phyloP scores from a whole-genome alignment of 768 basidiomycete species.

The Cyclocybe aegerita region DNA sequence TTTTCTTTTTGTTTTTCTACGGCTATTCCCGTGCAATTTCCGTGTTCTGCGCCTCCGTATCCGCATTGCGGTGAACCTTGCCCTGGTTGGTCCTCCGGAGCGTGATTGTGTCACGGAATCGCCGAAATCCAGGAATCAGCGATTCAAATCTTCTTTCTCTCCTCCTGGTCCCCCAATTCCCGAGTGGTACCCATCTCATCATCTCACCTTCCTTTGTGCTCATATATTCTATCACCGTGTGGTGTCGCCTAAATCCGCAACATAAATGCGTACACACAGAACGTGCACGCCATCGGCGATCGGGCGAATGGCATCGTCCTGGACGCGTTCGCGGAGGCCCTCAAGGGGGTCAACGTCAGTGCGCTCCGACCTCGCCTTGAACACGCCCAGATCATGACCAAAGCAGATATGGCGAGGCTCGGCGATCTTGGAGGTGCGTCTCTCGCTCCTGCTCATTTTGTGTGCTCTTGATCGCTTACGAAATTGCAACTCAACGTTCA shows the following conservation, averaged over 20 bases:
- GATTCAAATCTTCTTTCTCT: too few species aligned
- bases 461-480: not conserved
- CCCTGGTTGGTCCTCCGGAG: too few species aligned
- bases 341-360: conserved; percentile 58
- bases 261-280: conserved; percentile 40
- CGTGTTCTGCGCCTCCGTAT: too few species aligned
- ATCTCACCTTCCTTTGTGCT: not conserved
- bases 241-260: not conserved
- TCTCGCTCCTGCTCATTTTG: not conserved
- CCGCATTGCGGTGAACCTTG: too few species aligned
- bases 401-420: conserved; percentile 70
- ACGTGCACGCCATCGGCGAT: conserved; percentile 86
- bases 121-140: too few species aligned
- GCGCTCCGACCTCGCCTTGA: conserved; percentile 79
- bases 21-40: too few species aligned
- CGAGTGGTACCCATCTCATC: too few species aligned
- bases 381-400: conserved; percentile 85
- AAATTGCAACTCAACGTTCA: too few species aligned
- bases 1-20: not conserved
- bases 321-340: conserved; percentile 74
- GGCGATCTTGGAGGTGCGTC: conserved; percentile 74
- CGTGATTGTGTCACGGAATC: too few species aligned
- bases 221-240: too few species aligned
- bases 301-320: conserved; percentile 82
- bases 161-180: too few species aligned